Conservation (phyloP, 257 asterid genomes). For the Primulina eburnea region DNA sequence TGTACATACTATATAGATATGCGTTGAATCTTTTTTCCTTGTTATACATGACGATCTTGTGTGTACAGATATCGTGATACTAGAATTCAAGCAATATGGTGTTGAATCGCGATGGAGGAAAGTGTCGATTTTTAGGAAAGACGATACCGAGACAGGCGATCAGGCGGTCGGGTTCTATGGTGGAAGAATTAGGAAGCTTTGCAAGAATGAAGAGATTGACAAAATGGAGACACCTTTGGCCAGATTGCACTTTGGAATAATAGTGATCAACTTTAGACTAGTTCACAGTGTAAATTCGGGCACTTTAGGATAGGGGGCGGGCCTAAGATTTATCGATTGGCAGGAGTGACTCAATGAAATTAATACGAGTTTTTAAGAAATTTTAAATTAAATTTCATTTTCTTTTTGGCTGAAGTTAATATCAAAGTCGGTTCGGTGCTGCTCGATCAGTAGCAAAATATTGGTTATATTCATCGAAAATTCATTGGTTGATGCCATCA, state of each 20-base stretch:
- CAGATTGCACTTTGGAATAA: slow-evolving; percentile 45
- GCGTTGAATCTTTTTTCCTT: too few species aligned
- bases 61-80: slow-evolving; percentile 46
- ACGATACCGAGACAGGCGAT: slow-evolving; percentile 69
- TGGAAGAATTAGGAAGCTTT: slow-evolving; percentile 62
- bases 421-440: not conserved
- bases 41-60: not conserved
- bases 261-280: not conserved
- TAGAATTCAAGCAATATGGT: slow-evolving; percentile 88
- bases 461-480: not conserved
- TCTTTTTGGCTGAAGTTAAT: too few species aligned
- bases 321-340: too few species aligned
- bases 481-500: not conserved
- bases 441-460: not conserved
- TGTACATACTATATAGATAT: too few species aligned
- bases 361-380: too few species aligned
- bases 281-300: slow-evolving; percentile 28
- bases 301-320: too few species aligned
- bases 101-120: slow-evolving; percentile 70
- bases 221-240: slow-evolving; percentile 69
- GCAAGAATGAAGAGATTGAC: slow-evolving; percentile 50
- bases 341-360: too few species aligned
- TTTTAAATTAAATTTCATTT: too few species aligned
- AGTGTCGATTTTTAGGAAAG: slow-evolving; percentile 41
- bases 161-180: slow-evolving; percentile 77